Evolutionary conservation across 1,284 basidiomycete genomes (phyloP).

Genomic region (Thelephora terrestris): DNA sequence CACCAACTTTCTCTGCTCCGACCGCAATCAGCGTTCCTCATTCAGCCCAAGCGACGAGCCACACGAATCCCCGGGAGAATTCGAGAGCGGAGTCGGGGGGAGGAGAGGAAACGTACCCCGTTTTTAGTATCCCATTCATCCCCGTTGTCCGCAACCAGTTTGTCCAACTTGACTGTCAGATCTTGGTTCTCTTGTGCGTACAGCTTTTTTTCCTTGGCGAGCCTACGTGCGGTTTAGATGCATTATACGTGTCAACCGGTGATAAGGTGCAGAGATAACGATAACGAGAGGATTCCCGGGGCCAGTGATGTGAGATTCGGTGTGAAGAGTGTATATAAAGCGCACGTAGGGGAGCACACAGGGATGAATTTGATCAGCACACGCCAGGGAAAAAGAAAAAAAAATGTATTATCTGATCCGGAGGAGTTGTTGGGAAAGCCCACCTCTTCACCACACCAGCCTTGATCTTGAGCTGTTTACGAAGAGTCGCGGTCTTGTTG

Average conservation of each 20-base stretch:
- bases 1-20: conserved; percentile 52
- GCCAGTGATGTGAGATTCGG: background rate
- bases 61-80: too few species aligned
- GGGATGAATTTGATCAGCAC: too few species aligned
- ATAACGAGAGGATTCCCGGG: too few species aligned
- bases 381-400: background rate
- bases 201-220: conserved; percentile 61
- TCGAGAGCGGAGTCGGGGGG: too few species aligned
- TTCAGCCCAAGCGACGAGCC: background rate
- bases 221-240: conserved; percentile 28
- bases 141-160: conserved; percentile 48
- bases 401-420: background rate
- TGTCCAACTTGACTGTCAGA: conserved; percentile 50
- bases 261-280: background rate
- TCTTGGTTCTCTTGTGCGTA: conserved; percentile 64
- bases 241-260: background rate
- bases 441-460: conserved; percentile 65
- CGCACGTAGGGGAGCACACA: background rate
- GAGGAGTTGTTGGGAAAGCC: conserved; percentile 11
- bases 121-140: conserved; percentile 80
- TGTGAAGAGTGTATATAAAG: background rate
- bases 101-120: conserved; percentile 42
- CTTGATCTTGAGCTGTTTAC: conserved; percentile 76
- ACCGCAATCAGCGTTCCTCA: background rate
- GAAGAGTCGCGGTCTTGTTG: conserved; percentile 31